phyloP scores from a whole-genome alignment of 495 filamentous ascomycete genomes.

The Chlorociboria aeruginascens region DNA sequence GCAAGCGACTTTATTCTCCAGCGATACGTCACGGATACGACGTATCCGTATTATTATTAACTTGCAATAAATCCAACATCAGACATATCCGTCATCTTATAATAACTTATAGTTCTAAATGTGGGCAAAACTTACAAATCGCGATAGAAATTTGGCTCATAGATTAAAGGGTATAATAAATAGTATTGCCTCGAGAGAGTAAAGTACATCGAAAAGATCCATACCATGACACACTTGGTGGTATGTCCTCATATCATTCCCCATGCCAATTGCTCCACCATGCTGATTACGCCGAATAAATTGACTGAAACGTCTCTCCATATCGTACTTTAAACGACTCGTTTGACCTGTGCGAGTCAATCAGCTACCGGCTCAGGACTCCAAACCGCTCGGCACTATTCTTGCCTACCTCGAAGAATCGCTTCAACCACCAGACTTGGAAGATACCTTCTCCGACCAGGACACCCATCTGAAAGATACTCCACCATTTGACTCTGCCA shows the following conservation, averaged over 20 bases:
- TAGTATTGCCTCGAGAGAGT: constrained; percentile 1
- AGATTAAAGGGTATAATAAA: constrained; percentile 1
- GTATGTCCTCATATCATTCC: constrained; percentile 1
- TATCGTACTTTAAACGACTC: constrained; percentile 17
- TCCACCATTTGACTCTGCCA: constrained; percentile 97
- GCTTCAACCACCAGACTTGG: constrained; percentile 98
- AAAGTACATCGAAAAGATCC: constrained; percentile 7
- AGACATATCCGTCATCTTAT: background rate
- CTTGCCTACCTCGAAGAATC: constrained; percentile 84
- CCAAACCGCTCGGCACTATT: constrained; percentile 18
- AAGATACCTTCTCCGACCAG: constrained; percentile 87
- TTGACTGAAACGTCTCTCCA: background rate
- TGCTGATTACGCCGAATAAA: constrained; percentile 13
- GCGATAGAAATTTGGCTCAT: background rate
- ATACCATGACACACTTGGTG: background rate
- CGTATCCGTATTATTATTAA: too few relatives aligned
- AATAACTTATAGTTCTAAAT: too few relatives aligned
- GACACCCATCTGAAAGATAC: constrained; percentile 85
- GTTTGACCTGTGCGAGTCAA: constrained; percentile 21
- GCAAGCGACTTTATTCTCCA: too few relatives aligned
- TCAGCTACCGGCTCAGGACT: constrained; percentile 17
- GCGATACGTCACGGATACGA: too few relatives aligned
- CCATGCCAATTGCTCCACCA: constrained; percentile 3
- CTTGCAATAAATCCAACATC: too few relatives aligned
- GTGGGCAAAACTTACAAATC: background rate